Evolutionary conservation across 176 grass and related monocot genomes (phyloP).

Genomic region (Elymus sibiricus): DNA sequence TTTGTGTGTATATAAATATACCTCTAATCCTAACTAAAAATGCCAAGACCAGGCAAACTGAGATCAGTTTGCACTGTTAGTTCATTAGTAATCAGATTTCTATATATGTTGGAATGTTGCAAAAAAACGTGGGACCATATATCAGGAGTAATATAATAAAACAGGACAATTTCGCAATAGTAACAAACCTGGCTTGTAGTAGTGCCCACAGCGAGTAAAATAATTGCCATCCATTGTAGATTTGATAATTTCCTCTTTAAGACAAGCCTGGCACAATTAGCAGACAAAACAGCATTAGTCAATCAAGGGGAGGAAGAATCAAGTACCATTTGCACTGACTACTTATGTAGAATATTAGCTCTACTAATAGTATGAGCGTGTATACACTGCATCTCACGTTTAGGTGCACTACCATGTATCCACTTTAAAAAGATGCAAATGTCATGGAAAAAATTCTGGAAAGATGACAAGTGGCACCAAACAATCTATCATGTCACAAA

Average conservation of each 20-base stretch:
- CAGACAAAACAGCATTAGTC: conserved; percentile 22
- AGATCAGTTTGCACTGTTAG: background rate
- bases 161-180: conserved; percentile 8
- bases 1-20: background rate
- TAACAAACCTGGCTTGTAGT: conserved; percentile 86
- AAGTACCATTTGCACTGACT: background rate
- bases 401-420: background rate
- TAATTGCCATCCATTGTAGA: conserved; percentile 92
- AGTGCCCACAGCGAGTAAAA: conserved; percentile 87
- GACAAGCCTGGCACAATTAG: conserved; percentile 61
- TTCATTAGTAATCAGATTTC: conserved; percentile 5
- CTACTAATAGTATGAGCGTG: background rate
- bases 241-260: conserved; percentile 79
- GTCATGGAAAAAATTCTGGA: background rate
- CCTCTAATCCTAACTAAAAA: background rate
- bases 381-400: background rate
- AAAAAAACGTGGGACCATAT: background rate
- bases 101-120: background rate
- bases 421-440: background rate
- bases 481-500: background rate
- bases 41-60: background rate
- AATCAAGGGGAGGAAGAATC: conserved; percentile 15
- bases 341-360: background rate
- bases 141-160: background rate
- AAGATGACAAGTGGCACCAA: background rate